A percentile compares a stretch with the other conserved stretches of the same genome.
Evolutionary conservation across 1,284 basidiomycete species (phyloP).

Genomic region (Fomitopsis palustris): DNA sequence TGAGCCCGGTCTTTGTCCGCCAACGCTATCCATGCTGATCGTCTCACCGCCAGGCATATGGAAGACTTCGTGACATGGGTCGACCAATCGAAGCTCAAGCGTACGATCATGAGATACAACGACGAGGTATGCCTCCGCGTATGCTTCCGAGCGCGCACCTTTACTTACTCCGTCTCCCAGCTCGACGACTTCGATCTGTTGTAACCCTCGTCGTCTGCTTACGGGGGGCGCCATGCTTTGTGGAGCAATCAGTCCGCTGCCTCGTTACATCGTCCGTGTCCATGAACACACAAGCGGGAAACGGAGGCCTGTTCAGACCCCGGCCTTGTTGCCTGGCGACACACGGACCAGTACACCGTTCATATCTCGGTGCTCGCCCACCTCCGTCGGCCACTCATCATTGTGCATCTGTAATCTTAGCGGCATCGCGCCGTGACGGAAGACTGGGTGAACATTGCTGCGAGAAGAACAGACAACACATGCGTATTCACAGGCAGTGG

Average conservation of each 20-base stretch:
- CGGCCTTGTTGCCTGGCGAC: no score
- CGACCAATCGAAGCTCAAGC: conserved; percentile 95
- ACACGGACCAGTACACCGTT: no score
- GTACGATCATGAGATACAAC: conserved; percentile 95
- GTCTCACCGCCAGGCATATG: conserved; percentile 65
- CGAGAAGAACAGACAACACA: conserved; percentile 15
- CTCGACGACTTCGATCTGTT: conserved; percentile 89
- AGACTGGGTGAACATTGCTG: conserved; percentile 16
- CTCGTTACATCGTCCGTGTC: no score
- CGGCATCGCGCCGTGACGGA: not conserved
- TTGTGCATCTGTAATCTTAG: conserved; percentile 5
- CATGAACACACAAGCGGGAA: no score
- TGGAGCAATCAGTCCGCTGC: no score
- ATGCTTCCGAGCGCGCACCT: not conserved
- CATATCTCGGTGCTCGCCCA: not conserved
- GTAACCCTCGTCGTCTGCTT: conserved; percentile 32
- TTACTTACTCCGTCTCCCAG: conserved; percentile 34
- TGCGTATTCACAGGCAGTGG: conserved; percentile 10
- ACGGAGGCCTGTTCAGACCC: no score
- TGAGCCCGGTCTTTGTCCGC: conserved; percentile 24
- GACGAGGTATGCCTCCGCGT: conserved; percentile 71
- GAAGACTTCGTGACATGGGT: conserved; percentile 99
- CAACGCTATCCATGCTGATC: conserved; percentile 7
- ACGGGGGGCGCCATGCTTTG: no score
- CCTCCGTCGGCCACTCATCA: not conserved